Percentiles rank a stretch among this genome's conserved stretches.
Evolutionary conservation across 2,329 filamentous ascomycete species (phyloP).

Genomic region (Bipolaris sorokiniana): DNA sequence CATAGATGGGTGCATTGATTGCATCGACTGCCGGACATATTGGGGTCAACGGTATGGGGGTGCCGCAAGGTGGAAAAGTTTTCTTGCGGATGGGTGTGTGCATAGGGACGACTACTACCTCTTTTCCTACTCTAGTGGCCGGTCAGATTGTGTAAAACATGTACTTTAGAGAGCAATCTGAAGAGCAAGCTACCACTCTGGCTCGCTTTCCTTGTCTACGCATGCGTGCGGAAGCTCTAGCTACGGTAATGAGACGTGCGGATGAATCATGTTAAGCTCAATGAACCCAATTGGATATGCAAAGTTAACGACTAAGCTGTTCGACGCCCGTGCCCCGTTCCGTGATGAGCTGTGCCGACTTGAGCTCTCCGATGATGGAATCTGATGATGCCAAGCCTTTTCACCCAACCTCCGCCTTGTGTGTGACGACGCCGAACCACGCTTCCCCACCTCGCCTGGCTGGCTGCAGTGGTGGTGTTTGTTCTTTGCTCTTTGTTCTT

Average conservation of each 20-base stretch:
- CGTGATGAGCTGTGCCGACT: slow-evolving; percentile 31
- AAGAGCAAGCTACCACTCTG: slow-evolving; percentile 51
- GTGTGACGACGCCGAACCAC: slow-evolving; percentile 1
- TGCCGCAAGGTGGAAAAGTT: slow-evolving; percentile 43
- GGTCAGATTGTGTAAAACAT: slow-evolving; percentile 54
- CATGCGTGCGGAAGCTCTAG: slow-evolving; percentile 28
- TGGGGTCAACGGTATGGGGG: slow-evolving; percentile 44
- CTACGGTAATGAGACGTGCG: slow-evolving; percentile 36
- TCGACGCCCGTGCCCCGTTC: slow-evolving; percentile 19
- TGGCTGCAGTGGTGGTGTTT: not conserved
- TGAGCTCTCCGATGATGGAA: slow-evolving; percentile 28
- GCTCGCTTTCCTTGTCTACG: slow-evolving; percentile 37
- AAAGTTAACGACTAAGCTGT: slow-evolving; percentile 27
- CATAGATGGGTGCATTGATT: slow-evolving; percentile 47
- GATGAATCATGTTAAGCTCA: slow-evolving; percentile 31
- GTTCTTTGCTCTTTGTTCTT: not conserved
- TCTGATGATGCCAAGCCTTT: slow-evolving; percentile 43
- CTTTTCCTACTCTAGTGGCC: slow-evolving; percentile 49
- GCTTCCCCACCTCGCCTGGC: not conserved
- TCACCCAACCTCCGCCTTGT: slow-evolving; percentile 32
- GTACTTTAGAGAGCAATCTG: slow-evolving; percentile 53
- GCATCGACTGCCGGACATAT: slow-evolving; percentile 42
- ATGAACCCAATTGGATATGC: slow-evolving; percentile 35
- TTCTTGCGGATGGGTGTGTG: slow-evolving; percentile 49
- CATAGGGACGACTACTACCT: slow-evolving; percentile 49